Conservation (phyloP, 208 protist genomes). For the Porcisia hertigi region DNA sequence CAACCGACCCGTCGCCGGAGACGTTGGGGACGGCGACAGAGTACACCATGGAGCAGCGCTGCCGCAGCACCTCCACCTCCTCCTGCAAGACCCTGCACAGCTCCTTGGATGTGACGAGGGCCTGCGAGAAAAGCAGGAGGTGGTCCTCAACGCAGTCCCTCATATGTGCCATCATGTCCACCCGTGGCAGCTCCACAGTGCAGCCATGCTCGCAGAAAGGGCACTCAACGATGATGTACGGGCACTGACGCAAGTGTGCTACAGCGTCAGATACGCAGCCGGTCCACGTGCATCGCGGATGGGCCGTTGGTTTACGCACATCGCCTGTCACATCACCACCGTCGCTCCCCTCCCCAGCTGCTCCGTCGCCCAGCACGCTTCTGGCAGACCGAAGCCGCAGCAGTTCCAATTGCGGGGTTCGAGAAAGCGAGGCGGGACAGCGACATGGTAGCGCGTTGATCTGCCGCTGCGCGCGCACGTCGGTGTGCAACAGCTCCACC, state of each 20-base stretch:
- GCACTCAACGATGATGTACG: conserved; percentile 29
- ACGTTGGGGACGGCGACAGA: not conserved
- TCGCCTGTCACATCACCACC: not conserved
- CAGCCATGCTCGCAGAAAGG: conserved; percentile 45
- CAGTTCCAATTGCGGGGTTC: not conserved
- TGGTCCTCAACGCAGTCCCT: conserved; percentile 15
- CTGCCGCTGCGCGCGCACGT: conserved; percentile 21
- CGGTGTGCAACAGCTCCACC: conserved; percentile 8
- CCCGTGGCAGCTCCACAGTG: conserved; percentile 16
- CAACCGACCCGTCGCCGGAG: not conserved
- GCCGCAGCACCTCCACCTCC: conserved; percentile 47
- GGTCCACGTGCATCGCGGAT: conserved; percentile 28
- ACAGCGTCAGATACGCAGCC: conserved; percentile 31
- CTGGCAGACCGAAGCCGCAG: not conserved
- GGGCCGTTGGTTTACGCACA: not conserved
- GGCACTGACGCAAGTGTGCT: conserved; percentile 26
- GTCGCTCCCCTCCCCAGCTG: not conserved
- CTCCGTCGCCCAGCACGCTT: not conserved
- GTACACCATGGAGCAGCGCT: conserved; percentile 9
- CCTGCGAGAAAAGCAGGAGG: conserved; percentile 25
- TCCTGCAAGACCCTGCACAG: conserved; percentile 29
- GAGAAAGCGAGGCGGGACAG: conserved; percentile 14
- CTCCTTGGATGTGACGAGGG: conserved; percentile 21
- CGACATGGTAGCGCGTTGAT: conserved; percentile 10
- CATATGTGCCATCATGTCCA: conserved; percentile 27